A percentile compares a stretch with the other conserved stretches of the same genome.
These are phyloP conservation scores for Paramarasmius palmivorus DNA, from an alignment of 1,284 basidiomycete genomes.

Conservation along the genomic window DNA sequence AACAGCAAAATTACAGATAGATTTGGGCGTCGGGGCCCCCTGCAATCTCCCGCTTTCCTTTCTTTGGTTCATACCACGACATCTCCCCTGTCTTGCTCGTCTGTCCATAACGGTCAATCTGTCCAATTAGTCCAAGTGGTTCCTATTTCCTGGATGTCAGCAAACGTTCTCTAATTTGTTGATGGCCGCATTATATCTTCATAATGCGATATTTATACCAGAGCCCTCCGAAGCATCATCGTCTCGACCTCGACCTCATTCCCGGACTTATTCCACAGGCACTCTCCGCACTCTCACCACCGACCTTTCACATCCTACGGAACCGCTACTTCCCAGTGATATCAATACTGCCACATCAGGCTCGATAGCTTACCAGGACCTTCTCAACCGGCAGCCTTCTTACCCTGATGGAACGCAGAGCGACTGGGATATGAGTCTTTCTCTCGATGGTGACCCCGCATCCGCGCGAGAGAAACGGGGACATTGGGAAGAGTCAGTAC, in stretches of 20 bases:
- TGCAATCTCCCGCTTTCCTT: too few relatives aligned
- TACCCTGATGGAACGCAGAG: conserved; percentile 21
- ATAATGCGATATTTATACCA: conserved; percentile 50
- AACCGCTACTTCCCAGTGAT: conserved; percentile 40
- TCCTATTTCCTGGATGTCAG: background rate
- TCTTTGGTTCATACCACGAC: too few relatives aligned
- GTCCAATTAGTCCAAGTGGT: conserved; percentile 1
- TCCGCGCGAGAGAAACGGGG: conserved; percentile 40
- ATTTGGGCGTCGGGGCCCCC: too few relatives aligned
- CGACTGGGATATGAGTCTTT: conserved; percentile 37
- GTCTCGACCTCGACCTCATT: conserved; percentile 30
- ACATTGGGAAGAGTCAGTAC: conserved; percentile 33
- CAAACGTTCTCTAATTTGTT: conserved; percentile 1
- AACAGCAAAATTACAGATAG: too few relatives aligned
- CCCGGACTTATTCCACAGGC: conserved; percentile 48
- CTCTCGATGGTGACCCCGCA: conserved; percentile 41
- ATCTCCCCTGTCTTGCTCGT: background rate
- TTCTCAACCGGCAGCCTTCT: conserved; percentile 28
- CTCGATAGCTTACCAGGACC: conserved; percentile 45
- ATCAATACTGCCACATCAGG: conserved; percentile 28
- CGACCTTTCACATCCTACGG: conserved; percentile 50
- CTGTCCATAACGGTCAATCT: background rate
- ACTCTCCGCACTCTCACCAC: conserved; percentile 49
- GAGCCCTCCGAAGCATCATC: conserved; percentile 32
- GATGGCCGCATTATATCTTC: conserved; percentile 60